A percentile compares a stretch with the other conserved stretches of the same genome.
phyloP scores from a whole-genome alignment of 164 flowering plant species.

The Hamamelis virginiana region DNA sequence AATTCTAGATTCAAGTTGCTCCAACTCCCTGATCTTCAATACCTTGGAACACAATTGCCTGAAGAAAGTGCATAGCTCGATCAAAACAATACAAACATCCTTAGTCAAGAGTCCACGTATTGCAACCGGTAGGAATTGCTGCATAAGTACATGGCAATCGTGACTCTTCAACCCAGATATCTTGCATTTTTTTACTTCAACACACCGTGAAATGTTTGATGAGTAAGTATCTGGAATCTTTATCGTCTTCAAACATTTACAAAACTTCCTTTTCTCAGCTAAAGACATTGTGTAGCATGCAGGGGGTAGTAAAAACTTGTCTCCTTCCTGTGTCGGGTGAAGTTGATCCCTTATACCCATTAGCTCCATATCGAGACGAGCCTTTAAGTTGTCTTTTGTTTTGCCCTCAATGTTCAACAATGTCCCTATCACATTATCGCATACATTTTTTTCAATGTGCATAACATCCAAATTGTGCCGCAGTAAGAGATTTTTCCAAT shows the following conservation, averaged over 20 bases:
- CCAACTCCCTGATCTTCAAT: not conserved
- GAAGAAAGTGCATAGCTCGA: slow-evolving; percentile 12
- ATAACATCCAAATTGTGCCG: slow-evolving; percentile 26
- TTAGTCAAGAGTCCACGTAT: not conserved
- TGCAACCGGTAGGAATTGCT: slow-evolving; percentile 18
- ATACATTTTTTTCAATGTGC: slow-evolving; percentile 24
- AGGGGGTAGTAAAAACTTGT: slow-evolving; percentile 4
- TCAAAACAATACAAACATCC: not conserved
- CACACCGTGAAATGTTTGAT: slow-evolving; percentile 21
- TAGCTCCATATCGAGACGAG: slow-evolving; percentile 11
- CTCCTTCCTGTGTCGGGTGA: not conserved
- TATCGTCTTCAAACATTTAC: not conserved
- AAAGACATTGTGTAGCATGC: slow-evolving; percentile 12
- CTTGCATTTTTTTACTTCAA: slow-evolving; percentile 12
- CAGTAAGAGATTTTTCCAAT: slow-evolving; percentile 6
- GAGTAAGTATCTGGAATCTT: slow-evolving; percentile 25
- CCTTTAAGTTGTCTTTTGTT: slow-evolving; percentile 7
- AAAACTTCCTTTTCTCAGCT: slow-evolving; percentile 2
- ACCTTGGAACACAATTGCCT: slow-evolving; percentile 11
- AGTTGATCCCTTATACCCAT: slow-evolving; percentile 16
- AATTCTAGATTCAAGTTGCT: not conserved
- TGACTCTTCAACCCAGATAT: slow-evolving; percentile 20
- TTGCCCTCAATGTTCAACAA: slow-evolving; percentile 16
- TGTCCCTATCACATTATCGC: slow-evolving; percentile 11
- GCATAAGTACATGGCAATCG: slow-evolving; percentile 26